These are phyloP conservation scores for Lathyrus tuberosus DNA, from an alignment of 306 rosid genomes.

Conservation along the genomic window DNA sequence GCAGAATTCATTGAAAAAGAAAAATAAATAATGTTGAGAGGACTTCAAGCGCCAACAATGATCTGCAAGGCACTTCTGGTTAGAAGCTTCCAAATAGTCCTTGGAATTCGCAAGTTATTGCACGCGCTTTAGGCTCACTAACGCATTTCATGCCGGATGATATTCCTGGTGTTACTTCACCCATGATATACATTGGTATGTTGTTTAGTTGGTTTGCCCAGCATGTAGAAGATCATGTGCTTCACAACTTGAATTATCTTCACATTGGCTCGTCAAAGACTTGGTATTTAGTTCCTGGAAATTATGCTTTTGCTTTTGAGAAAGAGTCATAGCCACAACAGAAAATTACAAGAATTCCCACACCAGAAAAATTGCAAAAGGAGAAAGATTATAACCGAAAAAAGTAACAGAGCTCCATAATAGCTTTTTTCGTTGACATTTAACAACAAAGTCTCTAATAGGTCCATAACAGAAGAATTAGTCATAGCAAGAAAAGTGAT, in stretches of 20 bases:
- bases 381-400: no score
- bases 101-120: constrained; percentile 96
- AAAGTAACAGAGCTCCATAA: no score
- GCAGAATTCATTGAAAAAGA: no score
- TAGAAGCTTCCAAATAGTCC: constrained; percentile 99
- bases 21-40: no score
- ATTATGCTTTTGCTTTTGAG: constrained; percentile 85
- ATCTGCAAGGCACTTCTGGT: constrained; percentile 91
- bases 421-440: no score
- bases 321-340: no score
- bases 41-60: constrained; percentile 51
- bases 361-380: no score
- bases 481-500: no score
- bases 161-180: constrained; percentile 98
- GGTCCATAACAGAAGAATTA: no score
- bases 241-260: constrained; percentile 97
- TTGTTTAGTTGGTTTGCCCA: constrained; percentile 99
- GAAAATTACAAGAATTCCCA: no score
- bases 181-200: constrained; percentile 98
- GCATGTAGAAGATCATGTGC: constrained; percentile 99
- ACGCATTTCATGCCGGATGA: constrained; percentile 99
- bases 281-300: constrained; percentile 98
- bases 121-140: constrained; percentile 96
- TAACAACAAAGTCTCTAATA: no score
- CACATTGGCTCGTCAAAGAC: constrained; percentile 96